These are phyloP conservation scores for Capsicum chinense DNA, from an alignment of 257 asterid species.

Conservation along the genomic window DNA sequence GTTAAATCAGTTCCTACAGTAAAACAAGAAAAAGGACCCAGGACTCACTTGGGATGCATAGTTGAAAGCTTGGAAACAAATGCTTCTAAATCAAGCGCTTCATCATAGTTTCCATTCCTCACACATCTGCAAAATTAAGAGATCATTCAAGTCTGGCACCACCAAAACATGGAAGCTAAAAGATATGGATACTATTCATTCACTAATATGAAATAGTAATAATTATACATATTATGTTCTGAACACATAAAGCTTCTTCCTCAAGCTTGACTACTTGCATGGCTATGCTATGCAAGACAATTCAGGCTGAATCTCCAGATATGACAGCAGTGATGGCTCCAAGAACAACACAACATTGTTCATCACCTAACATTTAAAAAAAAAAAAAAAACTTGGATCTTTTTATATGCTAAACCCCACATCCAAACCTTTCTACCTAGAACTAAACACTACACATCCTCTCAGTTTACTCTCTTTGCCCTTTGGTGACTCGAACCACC, in stretches of 20 bases:
- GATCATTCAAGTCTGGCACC: slow-evolving; percentile 34
- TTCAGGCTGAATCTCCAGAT: not conserved
- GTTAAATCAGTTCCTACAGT: slow-evolving; percentile 24
- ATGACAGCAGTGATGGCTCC: not conserved
- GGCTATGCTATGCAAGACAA: not conserved
- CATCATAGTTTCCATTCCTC: slow-evolving; percentile 95
- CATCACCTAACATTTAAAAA: not conserved
- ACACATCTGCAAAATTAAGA: slow-evolving; percentile 67
- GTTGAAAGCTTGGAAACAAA: slow-evolving; percentile 87
- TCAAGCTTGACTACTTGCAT: slow-evolving; percentile 10
- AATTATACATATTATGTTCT: not conserved
- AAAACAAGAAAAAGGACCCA: slow-evolving; percentile 52
- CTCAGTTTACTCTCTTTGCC: slow-evolving; percentile 23
- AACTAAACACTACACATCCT: not conserved
- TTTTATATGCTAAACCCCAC: not conserved
- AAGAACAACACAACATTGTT: not conserved
- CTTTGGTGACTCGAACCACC: slow-evolving; percentile 1
- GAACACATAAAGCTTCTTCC: slow-evolving; percentile 7
- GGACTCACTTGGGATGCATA: slow-evolving; percentile 93
- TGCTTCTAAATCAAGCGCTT: slow-evolving; percentile 97
- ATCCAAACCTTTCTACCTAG: not conserved
- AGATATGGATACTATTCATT: not conserved
- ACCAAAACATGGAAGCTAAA: not conserved
- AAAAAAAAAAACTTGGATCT: not conserved
- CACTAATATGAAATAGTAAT: not conserved